Evolutionary conservation across 129 eudicot genomes (phyloP).

Genomic region (Chrysanthemum seticuspe): DNA sequence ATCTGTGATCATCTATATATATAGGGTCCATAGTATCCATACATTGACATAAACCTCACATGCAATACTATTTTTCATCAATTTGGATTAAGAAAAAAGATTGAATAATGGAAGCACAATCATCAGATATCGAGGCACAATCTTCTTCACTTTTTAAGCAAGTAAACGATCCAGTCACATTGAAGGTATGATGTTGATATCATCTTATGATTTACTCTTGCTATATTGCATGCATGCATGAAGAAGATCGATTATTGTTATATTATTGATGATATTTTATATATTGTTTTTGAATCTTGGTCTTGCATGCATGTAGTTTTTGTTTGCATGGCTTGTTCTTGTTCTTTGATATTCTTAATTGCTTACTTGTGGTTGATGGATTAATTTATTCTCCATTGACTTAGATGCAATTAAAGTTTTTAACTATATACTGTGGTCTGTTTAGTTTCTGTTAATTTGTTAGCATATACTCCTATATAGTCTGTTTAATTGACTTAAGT

Average conservation of each 20-base stretch:
- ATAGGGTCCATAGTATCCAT: neutral
- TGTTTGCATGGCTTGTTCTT: too few species aligned
- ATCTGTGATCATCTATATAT: neutral
- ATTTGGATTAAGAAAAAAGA: neutral
- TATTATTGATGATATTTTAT: neutral
- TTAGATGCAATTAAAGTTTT: too few species aligned
- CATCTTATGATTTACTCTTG: neutral
- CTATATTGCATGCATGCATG: neutral
- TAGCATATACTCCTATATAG: too few species aligned
- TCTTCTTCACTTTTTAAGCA: constrained; percentile 32
- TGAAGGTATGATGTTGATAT: constrained; percentile 42
- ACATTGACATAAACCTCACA: neutral
- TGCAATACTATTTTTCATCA: neutral
- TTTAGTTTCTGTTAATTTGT: too few species aligned
- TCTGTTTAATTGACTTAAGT: too few species aligned
- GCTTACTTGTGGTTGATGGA: too few species aligned
- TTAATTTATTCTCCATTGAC: too few species aligned
- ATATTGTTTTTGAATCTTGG: too few species aligned
- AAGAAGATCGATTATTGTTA: neutral
- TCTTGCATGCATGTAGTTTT: too few species aligned
- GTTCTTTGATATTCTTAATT: too few species aligned
- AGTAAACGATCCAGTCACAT: constrained; percentile 38
- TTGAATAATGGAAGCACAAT: constrained; percentile 16
- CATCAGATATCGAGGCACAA: constrained; percentile 50
- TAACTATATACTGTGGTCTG: too few species aligned